Evolutionary conservation across 1,284 basidiomycete genomes (phyloP).

Genomic region (Cryptococcus sp.): DNA sequence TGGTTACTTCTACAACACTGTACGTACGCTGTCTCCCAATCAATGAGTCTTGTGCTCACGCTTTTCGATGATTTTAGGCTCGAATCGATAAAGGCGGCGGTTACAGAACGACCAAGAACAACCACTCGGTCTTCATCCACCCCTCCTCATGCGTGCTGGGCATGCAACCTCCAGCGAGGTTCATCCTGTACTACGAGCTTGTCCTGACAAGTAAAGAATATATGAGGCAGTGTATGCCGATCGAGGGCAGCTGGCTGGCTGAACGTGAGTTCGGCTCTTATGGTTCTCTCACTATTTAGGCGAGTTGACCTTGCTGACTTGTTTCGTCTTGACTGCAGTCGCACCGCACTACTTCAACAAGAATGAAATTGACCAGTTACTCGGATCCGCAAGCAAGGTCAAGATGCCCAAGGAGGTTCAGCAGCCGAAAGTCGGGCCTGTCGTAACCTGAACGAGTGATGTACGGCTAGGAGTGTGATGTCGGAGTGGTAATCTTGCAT

Average conservation of each 20-base stretch:
- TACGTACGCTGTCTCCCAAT: conserved; percentile 50
- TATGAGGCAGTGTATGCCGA: conserved; percentile 91
- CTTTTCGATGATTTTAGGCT: conserved; percentile 58
- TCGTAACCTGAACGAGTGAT: conserved; percentile 5
- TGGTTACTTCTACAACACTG: conserved; percentile 96
- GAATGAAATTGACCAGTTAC: conserved; percentile 78
- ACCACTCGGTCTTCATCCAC: conserved; percentile 93
- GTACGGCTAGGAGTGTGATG: too few relatives aligned
- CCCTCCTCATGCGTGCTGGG: conserved; percentile 95
- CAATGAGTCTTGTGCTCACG: neutral
- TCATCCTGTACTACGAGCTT: conserved; percentile 86
- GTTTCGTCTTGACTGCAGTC: conserved; percentile 57
- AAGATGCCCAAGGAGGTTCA: conserved; percentile 76
- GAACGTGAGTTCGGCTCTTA: conserved; percentile 64
- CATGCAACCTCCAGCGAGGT: conserved; percentile 87
- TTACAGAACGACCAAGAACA: conserved; percentile 91
- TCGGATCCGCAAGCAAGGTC: conserved; percentile 68
- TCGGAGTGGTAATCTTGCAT: too few relatives aligned
- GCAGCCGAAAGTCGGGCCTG: conserved; percentile 41
- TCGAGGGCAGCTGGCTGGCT: conserved; percentile 88
- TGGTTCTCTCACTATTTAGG: neutral
- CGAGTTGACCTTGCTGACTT: neutral
- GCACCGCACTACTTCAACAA: conserved; percentile 93
- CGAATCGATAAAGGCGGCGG: conserved; percentile 87
- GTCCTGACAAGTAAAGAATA: conserved; percentile 62